Evolutionary conservation across 257 asterid species (phyloP), one percentile per base, ranked within the genome.

Genomic region (Ballota nigra): DNA sequence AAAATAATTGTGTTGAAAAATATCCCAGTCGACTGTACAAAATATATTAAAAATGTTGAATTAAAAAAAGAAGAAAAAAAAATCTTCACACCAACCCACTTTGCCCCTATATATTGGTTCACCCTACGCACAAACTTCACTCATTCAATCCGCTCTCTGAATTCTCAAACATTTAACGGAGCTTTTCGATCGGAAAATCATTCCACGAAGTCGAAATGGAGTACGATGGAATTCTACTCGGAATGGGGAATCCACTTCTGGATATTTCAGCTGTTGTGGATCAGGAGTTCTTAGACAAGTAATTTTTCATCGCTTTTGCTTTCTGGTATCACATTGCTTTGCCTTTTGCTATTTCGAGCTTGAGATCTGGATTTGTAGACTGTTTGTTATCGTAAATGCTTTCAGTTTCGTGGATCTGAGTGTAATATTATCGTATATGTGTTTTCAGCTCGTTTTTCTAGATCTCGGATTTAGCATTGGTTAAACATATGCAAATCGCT

Each of bases 171-270:
- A 47, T 10, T 49, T 24, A 8, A 0, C 29, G 31, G 10, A 19
- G 51, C 74, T 52, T 67, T 77, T 70, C 51, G 47, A 72, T 71
- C 65, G 60, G 26, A 55, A 73, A 43, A 51, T 53, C 80, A 6
- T 10, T 19, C 68, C 5, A 6, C 26, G 38, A 3, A 74, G 60
- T 8, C 13, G 75, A 74, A 78, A 91, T 91, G 98, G 96, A 40
- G 73, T 47, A 28, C 75, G 87, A 92, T 6, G 95, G 97, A 13
- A 78, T 95, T 64, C 85, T 95, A 3, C 77, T 95, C 49, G 98
- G 99, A 75, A 92, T 95, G 96, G 99, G 99, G 40, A 92, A 92
- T 60, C 99, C 99, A 29, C 87, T 95, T 2, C 62, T 89, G 76
- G 98, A 92, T 34, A 85, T 91, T 36, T 86, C 97, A 1, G 82